These are phyloP conservation scores for Boletus vermiculosoides DNA, from an alignment of 768 basidiomycete species.

Conservation along the genomic window DNA sequence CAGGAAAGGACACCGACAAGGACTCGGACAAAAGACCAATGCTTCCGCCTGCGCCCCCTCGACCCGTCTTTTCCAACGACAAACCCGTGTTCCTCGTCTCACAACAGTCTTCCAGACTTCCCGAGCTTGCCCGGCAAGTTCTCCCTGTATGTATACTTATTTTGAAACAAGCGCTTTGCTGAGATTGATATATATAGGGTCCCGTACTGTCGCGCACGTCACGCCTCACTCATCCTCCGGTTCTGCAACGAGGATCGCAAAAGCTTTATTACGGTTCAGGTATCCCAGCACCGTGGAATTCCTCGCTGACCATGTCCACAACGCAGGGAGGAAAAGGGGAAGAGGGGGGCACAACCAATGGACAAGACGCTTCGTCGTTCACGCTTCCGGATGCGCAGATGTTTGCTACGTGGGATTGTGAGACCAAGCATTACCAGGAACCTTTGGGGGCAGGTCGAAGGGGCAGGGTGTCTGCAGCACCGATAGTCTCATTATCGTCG, in stretches of 20 bases:
- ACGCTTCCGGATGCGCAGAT: conserved; percentile 47
- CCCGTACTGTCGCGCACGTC: conserved; percentile 58
- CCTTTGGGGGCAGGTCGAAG: conserved; percentile 33
- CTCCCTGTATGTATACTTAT: conserved; percentile 54
- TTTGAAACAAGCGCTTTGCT: background rate
- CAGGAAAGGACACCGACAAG: conserved; percentile 47
- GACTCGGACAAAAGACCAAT: conserved; percentile 46
- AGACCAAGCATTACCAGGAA: conserved; percentile 42
- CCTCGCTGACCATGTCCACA: conserved; percentile 23
- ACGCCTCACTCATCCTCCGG: conserved; percentile 63
- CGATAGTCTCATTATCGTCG: conserved; percentile 22
- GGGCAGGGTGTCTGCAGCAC: conserved; percentile 18
- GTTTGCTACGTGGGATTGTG: conserved; percentile 52
- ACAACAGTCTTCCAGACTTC: conserved; percentile 62
- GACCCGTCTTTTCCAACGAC: conserved; percentile 43
- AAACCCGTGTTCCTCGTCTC: conserved; percentile 63
- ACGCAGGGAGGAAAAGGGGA: conserved; percentile 24
- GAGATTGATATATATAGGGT: conserved; percentile 37
- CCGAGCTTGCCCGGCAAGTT: conserved; percentile 62
- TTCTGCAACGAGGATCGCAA: conserved; percentile 48
- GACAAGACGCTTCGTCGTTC: conserved; percentile 30
- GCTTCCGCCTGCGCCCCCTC: conserved; percentile 38
- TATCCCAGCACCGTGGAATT: conserved; percentile 46
- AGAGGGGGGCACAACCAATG: conserved; percentile 18
- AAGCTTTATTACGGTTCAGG: conserved; percentile 43